A percentile compares a stretch with the other conserved stretches of the same genome.
phyloP scores from a whole-genome alignment of 208 protist genomes.

The Leishmania arabica region DNA sequence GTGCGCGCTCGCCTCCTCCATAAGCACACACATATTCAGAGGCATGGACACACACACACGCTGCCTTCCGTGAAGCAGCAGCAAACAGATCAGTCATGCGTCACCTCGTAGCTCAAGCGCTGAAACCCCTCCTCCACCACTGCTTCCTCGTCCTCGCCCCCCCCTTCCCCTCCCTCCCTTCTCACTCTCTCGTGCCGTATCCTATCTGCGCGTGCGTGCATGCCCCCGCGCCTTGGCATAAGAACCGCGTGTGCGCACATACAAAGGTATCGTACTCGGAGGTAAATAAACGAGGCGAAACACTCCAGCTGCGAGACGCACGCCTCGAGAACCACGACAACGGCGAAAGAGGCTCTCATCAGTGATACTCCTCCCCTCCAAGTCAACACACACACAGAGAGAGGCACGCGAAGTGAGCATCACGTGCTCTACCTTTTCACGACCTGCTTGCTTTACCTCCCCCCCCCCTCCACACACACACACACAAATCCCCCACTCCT shows the following conservation, averaged over 20 bases:
- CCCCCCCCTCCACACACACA: no score
- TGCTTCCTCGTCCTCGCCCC: not conserved
- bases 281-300: not conserved
- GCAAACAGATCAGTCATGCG: not conserved
- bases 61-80: not conserved
- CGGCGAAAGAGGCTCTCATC: not conserved
- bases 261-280: not conserved
- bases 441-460: no score
- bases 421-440: no score
- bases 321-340: not conserved
- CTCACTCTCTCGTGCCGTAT: not conserved
- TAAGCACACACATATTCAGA: not conserved
- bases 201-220: not conserved
- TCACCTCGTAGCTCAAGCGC: no score
- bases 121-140: not conserved
- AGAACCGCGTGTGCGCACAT: not conserved
- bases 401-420: no score
- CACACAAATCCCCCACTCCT: not conserved
- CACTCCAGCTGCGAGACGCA: not conserved
- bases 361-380: not conserved
- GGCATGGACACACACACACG: not conserved
- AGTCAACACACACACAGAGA: no score
- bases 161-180: not conserved
- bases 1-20: not conserved
- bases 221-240: not conserved